Percentiles rank a stretch among this genome's conserved stretches.
Evolutionary conservation across 2,329 filamentous ascomycete species (phyloP).

Genomic region (Colletotrichum sp.): DNA sequence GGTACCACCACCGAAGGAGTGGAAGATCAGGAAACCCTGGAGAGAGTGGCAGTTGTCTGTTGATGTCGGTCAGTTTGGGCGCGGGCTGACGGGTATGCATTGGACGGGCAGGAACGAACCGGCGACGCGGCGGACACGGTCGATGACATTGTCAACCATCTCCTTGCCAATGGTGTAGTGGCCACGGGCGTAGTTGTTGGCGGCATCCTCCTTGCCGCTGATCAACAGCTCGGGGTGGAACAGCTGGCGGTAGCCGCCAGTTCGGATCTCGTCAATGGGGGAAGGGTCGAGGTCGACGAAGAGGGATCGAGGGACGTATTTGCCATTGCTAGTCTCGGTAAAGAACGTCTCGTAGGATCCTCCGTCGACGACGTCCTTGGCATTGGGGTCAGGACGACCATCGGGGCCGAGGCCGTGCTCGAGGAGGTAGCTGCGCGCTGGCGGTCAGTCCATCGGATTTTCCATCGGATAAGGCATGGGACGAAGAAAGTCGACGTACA

Average conservation of each 20-base stretch:
- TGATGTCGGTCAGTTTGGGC: slow-evolving; percentile 22
- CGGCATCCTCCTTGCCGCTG: slow-evolving; percentile 78
- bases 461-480: slow-evolving; percentile 7
- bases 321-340: slow-evolving; percentile 73
- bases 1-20: slow-evolving; percentile 76
- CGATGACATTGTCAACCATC: slow-evolving; percentile 74
- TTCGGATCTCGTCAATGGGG: slow-evolving; percentile 77
- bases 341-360: slow-evolving; percentile 78
- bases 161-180: slow-evolving; percentile 81
- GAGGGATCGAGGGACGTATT: slow-evolving; percentile 75
- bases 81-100: neutral
- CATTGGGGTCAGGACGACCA: slow-evolving; percentile 67
- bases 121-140: slow-evolving; percentile 72
- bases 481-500: slow-evolving; percentile 56
- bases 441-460: slow-evolving; percentile 23
- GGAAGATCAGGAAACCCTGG: slow-evolving; percentile 77
- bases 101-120: slow-evolving; percentile 49
- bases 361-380: slow-evolving; percentile 62
- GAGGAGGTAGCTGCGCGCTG: slow-evolving; percentile 65
- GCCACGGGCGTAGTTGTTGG: slow-evolving; percentile 79
- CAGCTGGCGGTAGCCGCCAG: slow-evolving; percentile 69
- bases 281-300: slow-evolving; percentile 77
- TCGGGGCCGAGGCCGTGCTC: slow-evolving; percentile 73
- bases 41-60: slow-evolving; percentile 75
- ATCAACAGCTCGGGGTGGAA: slow-evolving; percentile 77